A percentile compares a stretch with the other conserved stretches of the same genome.
Evolutionary conservation across 2,329 filamentous ascomycete species (phyloP).

Genomic region (Botrytis elliptica): DNA sequence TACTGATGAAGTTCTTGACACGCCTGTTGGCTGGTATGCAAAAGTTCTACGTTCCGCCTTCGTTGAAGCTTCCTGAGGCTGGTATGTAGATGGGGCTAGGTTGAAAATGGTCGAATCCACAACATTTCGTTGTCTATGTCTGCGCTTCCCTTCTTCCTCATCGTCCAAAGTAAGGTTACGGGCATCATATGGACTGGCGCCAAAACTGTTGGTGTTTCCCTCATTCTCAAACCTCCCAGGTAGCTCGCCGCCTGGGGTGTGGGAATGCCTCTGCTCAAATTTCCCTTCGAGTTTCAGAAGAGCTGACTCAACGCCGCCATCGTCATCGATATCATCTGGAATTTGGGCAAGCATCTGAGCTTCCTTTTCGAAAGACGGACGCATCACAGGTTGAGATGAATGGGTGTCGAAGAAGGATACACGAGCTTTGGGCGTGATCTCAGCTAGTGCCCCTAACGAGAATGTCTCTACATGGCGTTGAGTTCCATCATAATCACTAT

Average conservation of each 20-base stretch:
- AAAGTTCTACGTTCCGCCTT: slow-evolving; percentile 33
- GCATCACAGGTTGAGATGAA: slow-evolving; percentile 61
- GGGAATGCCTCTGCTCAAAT: slow-evolving; percentile 56
- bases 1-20: slow-evolving; percentile 40
- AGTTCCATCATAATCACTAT: slow-evolving; percentile 42
- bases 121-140: slow-evolving; percentile 49
- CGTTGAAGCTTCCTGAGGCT: slow-evolving; percentile 24
- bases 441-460: slow-evolving; percentile 58
- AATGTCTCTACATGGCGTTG: slow-evolving; percentile 49
- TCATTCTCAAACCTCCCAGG: slow-evolving; percentile 19
- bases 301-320: slow-evolving; percentile 90
- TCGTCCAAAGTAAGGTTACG: slow-evolving; percentile 28
- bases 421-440: slow-evolving; percentile 47
- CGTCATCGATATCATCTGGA: slow-evolving; percentile 74
- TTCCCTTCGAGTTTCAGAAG: slow-evolving; percentile 89
- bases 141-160: slow-evolving; percentile 46
- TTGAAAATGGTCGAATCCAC: slow-evolving; percentile 44
- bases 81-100: slow-evolving; percentile 32
- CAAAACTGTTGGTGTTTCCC: slow-evolving; percentile 34
- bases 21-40: slow-evolving; percentile 35
- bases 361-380: slow-evolving; percentile 81
- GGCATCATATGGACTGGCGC: slow-evolving; percentile 29
- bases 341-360: slow-evolving; percentile 84
- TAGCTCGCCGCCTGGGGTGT: slow-evolving; percentile 28
- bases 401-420: slow-evolving; percentile 60